These are phyloP conservation scores for Serpula lacrymans DNA, from an alignment of 768 basidiomycete species.

Conservation along the genomic window DNA sequence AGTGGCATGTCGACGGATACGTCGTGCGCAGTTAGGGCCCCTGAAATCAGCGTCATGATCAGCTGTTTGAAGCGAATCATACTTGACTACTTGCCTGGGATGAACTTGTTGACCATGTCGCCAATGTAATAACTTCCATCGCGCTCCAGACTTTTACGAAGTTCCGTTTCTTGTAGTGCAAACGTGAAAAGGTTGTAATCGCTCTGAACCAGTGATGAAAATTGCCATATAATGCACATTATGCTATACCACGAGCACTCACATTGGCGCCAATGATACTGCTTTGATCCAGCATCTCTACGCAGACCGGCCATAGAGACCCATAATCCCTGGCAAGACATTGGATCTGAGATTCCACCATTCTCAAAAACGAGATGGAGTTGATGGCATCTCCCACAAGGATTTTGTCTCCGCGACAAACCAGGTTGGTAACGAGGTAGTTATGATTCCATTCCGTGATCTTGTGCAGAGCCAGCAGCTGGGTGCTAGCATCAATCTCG, in stretches of 20 bases:
- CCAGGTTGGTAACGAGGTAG: slow-evolving; percentile 71
- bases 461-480: slow-evolving; percentile 36
- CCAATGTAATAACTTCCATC: slow-evolving; percentile 72
- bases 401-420: slow-evolving; percentile 49
- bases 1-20: slow-evolving; percentile 39
- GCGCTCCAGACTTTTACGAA: slow-evolving; percentile 48
- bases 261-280: slow-evolving; percentile 77
- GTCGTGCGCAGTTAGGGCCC: slow-evolving; percentile 49
- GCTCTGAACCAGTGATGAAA: slow-evolving; percentile 38
- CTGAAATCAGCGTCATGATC: slow-evolving; percentile 31
- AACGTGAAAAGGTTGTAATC: slow-evolving; percentile 68
- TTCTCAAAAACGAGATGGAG: slow-evolving; percentile 68
- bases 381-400: slow-evolving; percentile 79
- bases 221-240: slow-evolving; percentile 6
- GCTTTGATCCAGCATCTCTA: slow-evolving; percentile 53
- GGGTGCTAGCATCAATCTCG: slow-evolving; percentile 29
- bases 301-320: slow-evolving; percentile 68
- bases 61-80: not conserved
- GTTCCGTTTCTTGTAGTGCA: slow-evolving; percentile 41
- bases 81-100: slow-evolving; percentile 46
- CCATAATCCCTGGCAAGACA: slow-evolving; percentile 71
- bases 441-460: slow-evolving; percentile 75
- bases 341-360: slow-evolving; percentile 41
- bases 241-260: too few relatives aligned
- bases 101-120: slow-evolving; percentile 75